These are phyloP conservation scores for Mrakiaceae sp. DNA, from an alignment of 1,284 basidiomycete species.

Conservation along the genomic window DNA sequence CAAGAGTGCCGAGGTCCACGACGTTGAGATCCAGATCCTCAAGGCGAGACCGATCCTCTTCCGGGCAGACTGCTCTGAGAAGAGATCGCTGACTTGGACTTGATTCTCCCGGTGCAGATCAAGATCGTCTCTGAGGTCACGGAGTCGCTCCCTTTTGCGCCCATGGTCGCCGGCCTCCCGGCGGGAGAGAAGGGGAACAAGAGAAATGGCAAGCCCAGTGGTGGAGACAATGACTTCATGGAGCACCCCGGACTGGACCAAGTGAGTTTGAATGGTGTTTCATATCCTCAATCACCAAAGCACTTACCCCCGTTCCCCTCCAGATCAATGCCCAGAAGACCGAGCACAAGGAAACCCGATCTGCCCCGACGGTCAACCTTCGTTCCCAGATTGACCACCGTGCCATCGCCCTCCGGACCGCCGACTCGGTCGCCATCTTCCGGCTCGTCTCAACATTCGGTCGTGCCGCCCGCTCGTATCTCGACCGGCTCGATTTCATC, in stretches of 20 bases:
- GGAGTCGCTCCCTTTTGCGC: slow-evolving; percentile 34
- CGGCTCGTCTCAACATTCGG: slow-evolving; percentile 38
- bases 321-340: slow-evolving; percentile 17
- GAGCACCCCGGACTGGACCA: too few species aligned
- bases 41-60: background rate
- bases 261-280: slow-evolving; percentile 14
- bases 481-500: slow-evolving; percentile 36
- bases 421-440: slow-evolving; percentile 44
- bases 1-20: slow-evolving; percentile 37
- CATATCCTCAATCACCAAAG: slow-evolving; percentile 27
- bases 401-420: slow-evolving; percentile 39
- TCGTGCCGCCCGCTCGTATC: slow-evolving; percentile 38
- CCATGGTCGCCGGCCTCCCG: slow-evolving; percentile 22
- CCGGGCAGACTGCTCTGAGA: too few species aligned
- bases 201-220: background rate
- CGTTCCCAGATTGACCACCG: slow-evolving; percentile 39
- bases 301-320: slow-evolving; percentile 11
- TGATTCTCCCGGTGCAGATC: slow-evolving; percentile 25
- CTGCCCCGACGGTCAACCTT: slow-evolving; percentile 21
- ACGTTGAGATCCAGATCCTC: slow-evolving; percentile 32
- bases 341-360: slow-evolving; percentile 21
- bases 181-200: background rate
- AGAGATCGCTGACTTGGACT: slow-evolving; percentile 3
- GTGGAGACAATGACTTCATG: background rate
- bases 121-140: slow-evolving; percentile 35